Evolutionary conservation across 2,329 filamentous ascomycete genomes (phyloP), one percentile per base, ranked within the genome.

Genomic region (Bipolaris cookei): DNA sequence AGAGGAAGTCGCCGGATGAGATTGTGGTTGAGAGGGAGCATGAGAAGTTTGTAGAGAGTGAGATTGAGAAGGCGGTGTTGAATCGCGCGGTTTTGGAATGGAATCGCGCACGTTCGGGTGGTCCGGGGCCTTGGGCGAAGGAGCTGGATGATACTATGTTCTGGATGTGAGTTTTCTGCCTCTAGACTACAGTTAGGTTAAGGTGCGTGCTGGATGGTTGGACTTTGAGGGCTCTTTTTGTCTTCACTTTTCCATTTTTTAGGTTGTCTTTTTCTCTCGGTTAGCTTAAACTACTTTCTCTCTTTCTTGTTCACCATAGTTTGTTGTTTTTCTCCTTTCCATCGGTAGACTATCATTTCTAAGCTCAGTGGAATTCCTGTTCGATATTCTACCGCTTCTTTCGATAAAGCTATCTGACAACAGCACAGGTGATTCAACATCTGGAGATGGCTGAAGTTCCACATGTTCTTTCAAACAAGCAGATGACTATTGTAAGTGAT

Each of bases 51-150:
- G 34, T 48, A 10, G 23, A 39, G 25, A 13, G 28, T 4, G 32
- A 32, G 47, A 4, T 50, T 21, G 28, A 21, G 14, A 28, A 18
- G 7, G 30, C 23, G 6, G 21, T 42, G 10, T 23, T 23, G 30
- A 21, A 28, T 2, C 2, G 16, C 3, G 23, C 11, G 37, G 35
- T 39, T 14, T 8, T 10, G 32, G 14, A n/a, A 6, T 35, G 39
- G 30, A 25, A 51, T 37, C 14, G 1, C 18, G 16, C n/a, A 77
- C n/a, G 28, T 8, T 20, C n/a, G 14, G 41, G 28, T 6, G 30
- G 21, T 3, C 28, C 20, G n/a, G 14, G 21, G 23, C 47, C 69
- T n/a, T 61, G 55, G 58, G 6, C 30, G 7, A 28, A 13, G 23
- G 32, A 37, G 4, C 25, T 58, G 10, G 41, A 35, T 1, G 28